These are phyloP conservation scores for Cutaneotrichosporon curvatum DNA, from an alignment of 1,284 basidiomycete species.

Conservation along the genomic window DNA sequence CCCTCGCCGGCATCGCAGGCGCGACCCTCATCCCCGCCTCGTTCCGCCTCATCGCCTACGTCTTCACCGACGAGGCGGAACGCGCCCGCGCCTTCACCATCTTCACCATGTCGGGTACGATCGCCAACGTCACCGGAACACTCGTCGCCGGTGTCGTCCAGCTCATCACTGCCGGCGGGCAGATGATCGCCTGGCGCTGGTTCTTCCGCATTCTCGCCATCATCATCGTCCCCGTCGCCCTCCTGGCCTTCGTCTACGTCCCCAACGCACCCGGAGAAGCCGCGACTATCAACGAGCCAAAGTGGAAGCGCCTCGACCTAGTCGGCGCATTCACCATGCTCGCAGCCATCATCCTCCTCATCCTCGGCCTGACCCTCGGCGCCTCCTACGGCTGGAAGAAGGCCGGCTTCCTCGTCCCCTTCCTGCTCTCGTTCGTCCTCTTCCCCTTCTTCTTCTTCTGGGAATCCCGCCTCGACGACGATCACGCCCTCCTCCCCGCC, in stretches of 20 bases:
- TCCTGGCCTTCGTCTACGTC: conserved; percentile 17
- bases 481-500: conserved; percentile 35
- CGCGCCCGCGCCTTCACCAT: conserved; percentile 33
- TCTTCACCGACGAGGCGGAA: conserved; percentile 29
- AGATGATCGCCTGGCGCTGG: conserved; percentile 42
- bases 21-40: conserved; percentile 35
- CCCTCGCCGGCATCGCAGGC: conserved; percentile 29
- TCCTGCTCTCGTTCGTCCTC: conserved; percentile 35
- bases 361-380: conserved; percentile 40
- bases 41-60: conserved; percentile 37
- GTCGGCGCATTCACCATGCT: conserved; percentile 33
- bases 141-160: conserved; percentile 39
- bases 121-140: conserved; percentile 37
- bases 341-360: conserved; percentile 34
- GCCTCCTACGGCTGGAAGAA: conserved; percentile 36
- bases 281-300: conserved; percentile 5
- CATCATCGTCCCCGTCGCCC: conserved; percentile 25
- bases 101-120: conserved; percentile 39
- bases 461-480: conserved; percentile 26
- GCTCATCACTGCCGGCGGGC: conserved; percentile 38
- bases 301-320: conserved; percentile 35
- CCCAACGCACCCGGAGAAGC: conserved; percentile 26
- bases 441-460: conserved; percentile 33
- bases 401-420: conserved; percentile 40
- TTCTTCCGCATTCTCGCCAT: conserved; percentile 25